Evolutionary conservation across 2,329 filamentous ascomycete species (phyloP), one percentile per base, ranked within the genome.

Genomic region (Aspergillus nomiae): DNA sequence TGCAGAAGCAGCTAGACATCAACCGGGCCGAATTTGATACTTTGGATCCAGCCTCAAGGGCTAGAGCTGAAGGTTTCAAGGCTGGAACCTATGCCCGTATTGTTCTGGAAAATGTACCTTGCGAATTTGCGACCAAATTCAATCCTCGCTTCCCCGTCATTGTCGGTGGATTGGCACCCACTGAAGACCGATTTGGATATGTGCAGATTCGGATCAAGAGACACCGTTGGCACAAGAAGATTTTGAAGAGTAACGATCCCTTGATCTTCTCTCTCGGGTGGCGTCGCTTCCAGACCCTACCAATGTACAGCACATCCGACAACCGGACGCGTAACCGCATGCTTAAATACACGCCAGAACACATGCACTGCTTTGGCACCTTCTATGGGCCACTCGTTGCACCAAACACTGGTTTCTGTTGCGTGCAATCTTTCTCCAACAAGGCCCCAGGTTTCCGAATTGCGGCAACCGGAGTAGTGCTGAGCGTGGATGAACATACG

Each of bases 171-270:
- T 84, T 99, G 45, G 90, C 92, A 12, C 87, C 95, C 9, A 97
- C 94, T 0, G 95, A 99, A 78, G 94, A 98, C 77, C 89, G 96
- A 57, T 97, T 97, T 76, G 96, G 95, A 10, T 98, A 91, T 74
- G 90, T 98, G 10, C 95, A 99, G 78, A 90, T 97, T 62, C 89
- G 96, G 57, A 96, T 99, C 83, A 99, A 99, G 86, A 87, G 93
- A 59, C 95, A 99, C 78, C 86, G 95, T 69, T 99, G 96, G 96
- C 95, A 99, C 82, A 97, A 97, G 86, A 96, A 95, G 83, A 98
- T 98, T 70, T 85, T 99, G 69, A 99, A 99, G 83, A 98, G 93
- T 38, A 97, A 96, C 75, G 95, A 99, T 74, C 96, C 95, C 19
- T 85, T 99, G 58, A 97, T 99, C 75, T 95, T 99, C 83, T 97